Percentiles rank a stretch among this genome's conserved stretches.
Evolutionary conservation across 2,329 filamentous ascomycete genomes (phyloP).

Genomic region (Neofusicoccum parvum): DNA sequence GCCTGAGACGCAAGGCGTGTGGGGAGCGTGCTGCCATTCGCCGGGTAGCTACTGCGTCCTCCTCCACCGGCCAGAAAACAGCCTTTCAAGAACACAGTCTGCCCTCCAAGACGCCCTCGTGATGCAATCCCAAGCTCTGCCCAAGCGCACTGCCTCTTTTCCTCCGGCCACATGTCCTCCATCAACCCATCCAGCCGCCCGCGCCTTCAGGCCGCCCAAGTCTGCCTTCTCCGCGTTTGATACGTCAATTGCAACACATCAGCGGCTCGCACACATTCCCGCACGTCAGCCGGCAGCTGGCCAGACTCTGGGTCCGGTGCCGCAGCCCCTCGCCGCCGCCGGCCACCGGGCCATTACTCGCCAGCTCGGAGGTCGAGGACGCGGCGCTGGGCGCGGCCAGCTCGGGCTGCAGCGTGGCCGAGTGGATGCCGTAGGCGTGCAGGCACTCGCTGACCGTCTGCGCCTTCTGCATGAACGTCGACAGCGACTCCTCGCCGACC

Average conservation of each 20-base stretch:
- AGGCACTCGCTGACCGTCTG: slow-evolving; percentile 68
- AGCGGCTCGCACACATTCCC: slow-evolving; percentile 54
- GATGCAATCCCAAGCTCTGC: not conserved
- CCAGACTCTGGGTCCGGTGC: slow-evolving; percentile 29
- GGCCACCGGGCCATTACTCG: slow-evolving; percentile 12
- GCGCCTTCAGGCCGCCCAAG: not conserved
- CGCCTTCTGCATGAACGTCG: slow-evolving; percentile 62
- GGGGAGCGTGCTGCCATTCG: not conserved
- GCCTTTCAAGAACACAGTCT: not conserved
- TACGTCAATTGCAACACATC: slow-evolving; percentile 51
- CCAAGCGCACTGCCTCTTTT: not conserved
- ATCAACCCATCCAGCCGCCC: not conserved
- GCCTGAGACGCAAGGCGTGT: not conserved
- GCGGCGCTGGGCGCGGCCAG: slow-evolving; percentile 28
- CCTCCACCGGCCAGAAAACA: not conserved
- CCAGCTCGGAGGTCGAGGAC: slow-evolving; percentile 5
- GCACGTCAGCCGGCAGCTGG: slow-evolving; percentile 57
- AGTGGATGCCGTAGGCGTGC: slow-evolving; percentile 74
- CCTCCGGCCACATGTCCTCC: not conserved
- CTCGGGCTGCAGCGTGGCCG: slow-evolving; percentile 71
- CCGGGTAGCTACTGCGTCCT: not conserved
- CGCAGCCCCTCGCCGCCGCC: slow-evolving; percentile 28
- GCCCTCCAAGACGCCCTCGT: not conserved
- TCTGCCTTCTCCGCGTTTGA: not conserved
- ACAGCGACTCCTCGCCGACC: slow-evolving; percentile 56